Conservation (phyloP, 1,139 yeast species). For the Hanseniaspora gamundiae region DNA sequence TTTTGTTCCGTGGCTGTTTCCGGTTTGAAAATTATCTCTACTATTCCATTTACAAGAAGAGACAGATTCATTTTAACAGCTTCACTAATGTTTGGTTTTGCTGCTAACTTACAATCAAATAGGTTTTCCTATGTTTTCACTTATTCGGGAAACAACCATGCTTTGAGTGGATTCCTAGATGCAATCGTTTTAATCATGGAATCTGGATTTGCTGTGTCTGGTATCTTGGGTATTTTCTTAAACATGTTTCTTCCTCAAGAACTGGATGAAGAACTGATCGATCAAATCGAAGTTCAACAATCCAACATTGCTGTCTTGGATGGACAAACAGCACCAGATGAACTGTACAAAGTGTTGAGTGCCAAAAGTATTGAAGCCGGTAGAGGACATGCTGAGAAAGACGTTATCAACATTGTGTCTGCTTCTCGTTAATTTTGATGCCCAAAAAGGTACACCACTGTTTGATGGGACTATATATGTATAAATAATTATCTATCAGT, state of each 20-base stretch:
- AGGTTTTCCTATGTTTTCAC: conserved; percentile 75
- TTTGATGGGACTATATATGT: too few species aligned
- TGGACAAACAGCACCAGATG: conserved; percentile 10
- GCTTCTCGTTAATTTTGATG: background rate
- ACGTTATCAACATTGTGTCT: background rate
- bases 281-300: conserved; percentile 17
- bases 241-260: conserved; percentile 67
- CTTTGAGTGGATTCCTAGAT: conserved; percentile 58
- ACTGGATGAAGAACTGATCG: conserved; percentile 36
- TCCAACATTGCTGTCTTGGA: conserved; percentile 16
- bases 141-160: conserved; percentile 52
- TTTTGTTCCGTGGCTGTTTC: conserved; percentile 85
- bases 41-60: conserved; percentile 70
- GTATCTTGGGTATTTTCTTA: conserved; percentile 60
- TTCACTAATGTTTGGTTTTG: conserved; percentile 65
- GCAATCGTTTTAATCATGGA: conserved; percentile 79
- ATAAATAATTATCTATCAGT: too few species aligned
- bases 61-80: conserved; percentile 77
- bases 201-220: conserved; percentile 78
- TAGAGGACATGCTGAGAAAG: background rate
- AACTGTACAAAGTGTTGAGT: conserved; percentile 6
- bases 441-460: too few species aligned
- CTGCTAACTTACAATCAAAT: conserved; percentile 57
- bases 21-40: conserved; percentile 69
- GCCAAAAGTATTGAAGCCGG: conserved; percentile 3